Evolutionary conservation across 257 asterid genomes (phyloP).

Genomic region (Solanum commersonii): DNA sequence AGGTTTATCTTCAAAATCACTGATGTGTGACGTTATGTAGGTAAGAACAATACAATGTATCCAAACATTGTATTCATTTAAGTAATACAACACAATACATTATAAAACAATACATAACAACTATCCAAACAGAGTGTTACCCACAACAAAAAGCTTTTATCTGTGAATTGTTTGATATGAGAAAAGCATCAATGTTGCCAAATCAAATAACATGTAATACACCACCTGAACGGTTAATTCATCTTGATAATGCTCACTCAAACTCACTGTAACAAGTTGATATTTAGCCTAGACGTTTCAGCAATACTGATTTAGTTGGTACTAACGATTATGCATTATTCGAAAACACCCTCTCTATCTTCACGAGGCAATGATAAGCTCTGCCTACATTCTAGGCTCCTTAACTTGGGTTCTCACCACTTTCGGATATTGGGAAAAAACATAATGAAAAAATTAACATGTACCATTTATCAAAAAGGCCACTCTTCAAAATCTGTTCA

Average conservation of each 20-base stretch:
- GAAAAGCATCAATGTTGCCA: not conserved
- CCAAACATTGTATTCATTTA: no score
- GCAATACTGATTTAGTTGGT: not conserved
- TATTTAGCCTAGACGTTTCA: not conserved
- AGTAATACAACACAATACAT: not conserved
- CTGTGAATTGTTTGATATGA: not conserved
- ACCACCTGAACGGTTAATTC: no score
- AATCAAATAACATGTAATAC: no score
- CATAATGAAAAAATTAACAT: not conserved
- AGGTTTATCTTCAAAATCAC: not conserved
- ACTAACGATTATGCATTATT: not conserved
- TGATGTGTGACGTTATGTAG: no score
- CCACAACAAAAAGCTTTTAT: not conserved
- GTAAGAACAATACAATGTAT: no score
- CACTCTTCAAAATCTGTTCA: conserved; percentile 45
- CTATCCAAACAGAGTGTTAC: not conserved
- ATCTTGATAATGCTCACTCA: no score
- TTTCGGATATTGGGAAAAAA: not conserved
- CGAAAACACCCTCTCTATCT: not conserved
- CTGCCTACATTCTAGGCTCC: not conserved
- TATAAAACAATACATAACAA: not conserved
- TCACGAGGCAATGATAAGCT: not conserved
- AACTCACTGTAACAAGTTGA: not conserved
- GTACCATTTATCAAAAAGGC: conserved; percentile 23
- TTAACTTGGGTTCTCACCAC: not conserved